phyloP scores from a whole-genome alignment of 2,329 filamentous ascomycete genomes.

The Botrytis medusae region DNA sequence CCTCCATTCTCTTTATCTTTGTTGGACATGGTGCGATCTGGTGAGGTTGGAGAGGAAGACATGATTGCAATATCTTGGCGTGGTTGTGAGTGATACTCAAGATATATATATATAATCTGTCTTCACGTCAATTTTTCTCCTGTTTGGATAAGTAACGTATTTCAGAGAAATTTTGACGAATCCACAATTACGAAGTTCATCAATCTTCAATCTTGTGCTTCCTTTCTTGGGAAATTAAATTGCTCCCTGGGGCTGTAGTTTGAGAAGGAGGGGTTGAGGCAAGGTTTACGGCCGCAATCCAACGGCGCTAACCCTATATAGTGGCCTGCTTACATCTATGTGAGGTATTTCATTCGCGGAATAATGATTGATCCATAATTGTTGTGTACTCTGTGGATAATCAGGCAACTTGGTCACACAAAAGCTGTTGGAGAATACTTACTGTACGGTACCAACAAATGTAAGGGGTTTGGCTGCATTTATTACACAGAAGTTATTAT shows the following conservation, averaged over 20 bases:
- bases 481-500: not conserved
- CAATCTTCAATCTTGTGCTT: too few relatives aligned
- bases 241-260: not conserved
- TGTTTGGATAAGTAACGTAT: not conserved
- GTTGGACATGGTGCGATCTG: not conserved
- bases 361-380: not conserved
- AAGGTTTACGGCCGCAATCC: not conserved
- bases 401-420: not conserved
- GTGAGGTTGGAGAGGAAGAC: not conserved
- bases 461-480: not conserved
- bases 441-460: not conserved
- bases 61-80: not conserved
- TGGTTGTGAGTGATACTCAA: not conserved
- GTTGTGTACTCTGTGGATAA: too few relatives aligned
- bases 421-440: not conserved
- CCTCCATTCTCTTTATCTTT: slow-evolving; percentile 11
- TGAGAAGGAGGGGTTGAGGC: not conserved
- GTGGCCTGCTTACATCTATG: not conserved
- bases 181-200: not conserved
- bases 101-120: not conserved
- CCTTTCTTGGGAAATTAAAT: not conserved
- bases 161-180: not conserved
- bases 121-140: not conserved
- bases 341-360: not conserved
- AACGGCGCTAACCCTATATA: not conserved